Evolutionary conservation across 192 early-diverging fungal species (phyloP), one percentile per base, ranked within the genome.

Genomic region (Coemansia sp.): DNA sequence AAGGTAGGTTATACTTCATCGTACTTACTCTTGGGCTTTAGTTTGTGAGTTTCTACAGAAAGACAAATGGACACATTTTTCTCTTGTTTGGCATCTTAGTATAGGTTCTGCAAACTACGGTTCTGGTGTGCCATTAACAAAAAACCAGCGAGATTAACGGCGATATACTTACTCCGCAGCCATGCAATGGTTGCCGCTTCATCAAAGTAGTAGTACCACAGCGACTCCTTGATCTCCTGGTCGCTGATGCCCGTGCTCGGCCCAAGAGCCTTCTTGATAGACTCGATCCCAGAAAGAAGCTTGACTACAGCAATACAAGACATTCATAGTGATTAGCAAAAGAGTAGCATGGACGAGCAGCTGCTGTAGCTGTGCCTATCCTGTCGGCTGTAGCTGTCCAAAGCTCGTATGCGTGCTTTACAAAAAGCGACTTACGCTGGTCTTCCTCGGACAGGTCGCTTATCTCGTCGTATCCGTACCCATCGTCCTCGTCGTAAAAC

Each of bases 131-230:
- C 43, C n/a, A 18, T 1, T 8, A 51, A 15, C 23, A 49, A 49
- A 21, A 10, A 26, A 5, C n/a, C n/a, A n/a, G n/a, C n/a, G n/a
- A 26, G 21, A 28, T 51, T 7, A 13, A 40, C 9, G 16, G 43
- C n/a, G 43, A 25, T 51, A 15, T 34, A 66, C 86, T 76, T 87
- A 93, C 92, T 90, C 21, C 86, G 75, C 20, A 92, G 75, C 71
- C 83, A 88, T 31, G 86, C 84, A 26, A 91, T 75, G 1, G 92
- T 84, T 37, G 88, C 70, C 34, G 86, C 81, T 16, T 76, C 72
- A 64, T 95, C 87, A 73, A 90, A 91, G 66, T 89, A 91, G 58
- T 88, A 86, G 65, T 90, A 79, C 85, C 87, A 88, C 56, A 95
- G 75, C 25, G 89, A 77, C 52, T 87, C 85, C 66, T 85, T 84